These are phyloP conservation scores for Oidium heveae DNA, from an alignment of 2,329 filamentous ascomycete genomes.

Conservation along the genomic window DNA sequence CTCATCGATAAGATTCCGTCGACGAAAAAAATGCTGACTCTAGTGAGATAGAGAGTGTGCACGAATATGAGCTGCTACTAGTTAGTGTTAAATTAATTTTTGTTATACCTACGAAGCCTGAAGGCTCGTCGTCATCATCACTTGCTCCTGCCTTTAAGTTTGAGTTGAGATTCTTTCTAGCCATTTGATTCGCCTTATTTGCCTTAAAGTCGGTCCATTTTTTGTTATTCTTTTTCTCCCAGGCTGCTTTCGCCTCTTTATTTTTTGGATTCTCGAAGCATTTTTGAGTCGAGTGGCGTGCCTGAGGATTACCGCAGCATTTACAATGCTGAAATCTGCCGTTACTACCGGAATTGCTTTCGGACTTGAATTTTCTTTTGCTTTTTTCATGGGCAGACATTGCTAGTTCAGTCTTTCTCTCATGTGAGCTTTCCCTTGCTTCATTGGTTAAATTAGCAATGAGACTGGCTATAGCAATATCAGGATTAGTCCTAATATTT, in stretches of 20 bases:
- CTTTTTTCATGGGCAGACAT: neutral
- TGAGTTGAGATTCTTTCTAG: neutral
- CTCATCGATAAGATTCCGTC: neutral
- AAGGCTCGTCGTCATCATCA: neutral
- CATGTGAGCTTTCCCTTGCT: neutral
- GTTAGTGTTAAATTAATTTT: too few relatives aligned
- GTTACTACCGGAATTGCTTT: neutral
- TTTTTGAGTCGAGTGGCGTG: neutral
- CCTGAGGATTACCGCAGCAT: neutral
- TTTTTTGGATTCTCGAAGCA: neutral
- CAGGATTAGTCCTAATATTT: neutral
- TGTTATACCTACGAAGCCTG: neutral
- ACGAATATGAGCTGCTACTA: neutral
- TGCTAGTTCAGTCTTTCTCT: neutral
- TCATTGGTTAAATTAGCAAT: neutral
- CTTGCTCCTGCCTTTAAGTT: neutral
- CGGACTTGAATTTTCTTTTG: neutral
- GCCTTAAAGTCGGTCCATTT: neutral
- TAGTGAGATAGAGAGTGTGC: neutral
- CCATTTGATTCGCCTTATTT: neutral
- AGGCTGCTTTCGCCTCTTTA: neutral
- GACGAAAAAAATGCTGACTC: neutral
- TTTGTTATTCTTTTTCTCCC: neutral
- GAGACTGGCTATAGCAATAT: neutral
- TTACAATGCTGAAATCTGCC: neutral